These are phyloP conservation scores for Acanthamoeba quina DNA, from an alignment of 208 protist species.

Conservation along the genomic window DNA sequence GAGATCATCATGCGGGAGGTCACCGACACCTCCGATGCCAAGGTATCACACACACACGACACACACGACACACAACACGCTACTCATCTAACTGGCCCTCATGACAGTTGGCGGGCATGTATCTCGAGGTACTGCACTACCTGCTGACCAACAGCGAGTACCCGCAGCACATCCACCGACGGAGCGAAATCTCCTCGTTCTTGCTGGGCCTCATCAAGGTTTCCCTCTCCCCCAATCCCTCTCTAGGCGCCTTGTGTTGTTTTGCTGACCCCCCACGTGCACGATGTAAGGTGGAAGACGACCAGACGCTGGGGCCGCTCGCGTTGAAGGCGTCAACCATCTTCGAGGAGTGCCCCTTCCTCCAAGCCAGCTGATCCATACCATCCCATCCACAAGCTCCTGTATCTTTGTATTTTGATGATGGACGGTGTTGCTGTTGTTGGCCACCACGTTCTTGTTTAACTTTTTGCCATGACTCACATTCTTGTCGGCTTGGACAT, in stretches of 20 bases:
- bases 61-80: background rate
- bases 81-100: too few relatives aligned
- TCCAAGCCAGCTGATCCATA: background rate
- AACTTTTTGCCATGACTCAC: too few relatives aligned
- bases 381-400: too few relatives aligned
- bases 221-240: too few relatives aligned
- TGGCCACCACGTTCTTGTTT: too few relatives aligned
- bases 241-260: too few relatives aligned
- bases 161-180: background rate
- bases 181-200: background rate
- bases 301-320: constrained; percentile 9
- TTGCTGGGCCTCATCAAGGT: constrained; percentile 55
- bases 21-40: constrained; percentile 3
- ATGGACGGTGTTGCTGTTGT: too few relatives aligned
- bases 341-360: constrained; percentile 12
- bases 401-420: too few relatives aligned
- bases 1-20: constrained; percentile 63
- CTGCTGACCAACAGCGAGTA: constrained; percentile 52
- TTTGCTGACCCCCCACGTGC: background rate
- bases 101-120: constrained; percentile 16
- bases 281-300: background rate
- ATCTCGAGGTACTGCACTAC: constrained; percentile 12
- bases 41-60: background rate
- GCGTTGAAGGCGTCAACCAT: constrained; percentile 14
- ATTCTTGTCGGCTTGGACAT: too few relatives aligned